Percentiles rank a stretch among this genome's conserved stretches.
phyloP scores from a whole-genome alignment of 768 basidiomycete genomes.

The Pluteus cervinus region DNA sequence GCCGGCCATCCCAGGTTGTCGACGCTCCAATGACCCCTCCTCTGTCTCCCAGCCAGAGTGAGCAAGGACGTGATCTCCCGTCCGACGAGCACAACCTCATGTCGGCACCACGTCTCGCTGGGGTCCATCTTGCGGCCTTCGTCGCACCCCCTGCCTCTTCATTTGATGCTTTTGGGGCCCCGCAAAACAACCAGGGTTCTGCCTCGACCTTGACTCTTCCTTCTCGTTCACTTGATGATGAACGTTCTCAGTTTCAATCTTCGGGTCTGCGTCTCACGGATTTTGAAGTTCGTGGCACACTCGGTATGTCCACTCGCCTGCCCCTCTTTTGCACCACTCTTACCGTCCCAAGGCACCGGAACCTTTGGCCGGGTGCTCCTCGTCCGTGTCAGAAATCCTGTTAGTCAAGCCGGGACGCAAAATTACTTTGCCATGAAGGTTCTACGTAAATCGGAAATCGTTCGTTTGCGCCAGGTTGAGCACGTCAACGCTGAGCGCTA shows the following conservation, averaged over 20 bases:
- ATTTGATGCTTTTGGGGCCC: too few species aligned
- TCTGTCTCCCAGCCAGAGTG: slow-evolving; percentile 52
- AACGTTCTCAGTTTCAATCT: slow-evolving; percentile 55
- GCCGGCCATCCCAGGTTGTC: slow-evolving; percentile 33
- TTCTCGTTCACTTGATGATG: slow-evolving; percentile 60
- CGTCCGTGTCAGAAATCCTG: slow-evolving; percentile 63
- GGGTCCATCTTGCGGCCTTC: slow-evolving; percentile 12
- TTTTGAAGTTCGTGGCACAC: slow-evolving; percentile 75
- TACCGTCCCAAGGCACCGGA: slow-evolving; percentile 67
- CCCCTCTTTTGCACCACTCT: slow-evolving; percentile 2
- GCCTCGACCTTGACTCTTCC: slow-evolving; percentile 29
- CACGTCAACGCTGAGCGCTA: slow-evolving; percentile 96
- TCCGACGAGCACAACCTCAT: slow-evolving; percentile 22
- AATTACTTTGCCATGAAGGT: slow-evolving; percentile 86
- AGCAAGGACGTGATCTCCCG: too few species aligned
- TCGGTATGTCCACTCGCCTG: slow-evolving; percentile 42
- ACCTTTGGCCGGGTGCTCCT: slow-evolving; percentile 94
- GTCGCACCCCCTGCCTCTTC: slow-evolving; percentile 2
- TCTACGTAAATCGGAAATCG: slow-evolving; percentile 78
- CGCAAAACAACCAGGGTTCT: slow-evolving; percentile 11
- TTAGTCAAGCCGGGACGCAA: slow-evolving; percentile 40
- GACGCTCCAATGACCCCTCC: slow-evolving; percentile 68
- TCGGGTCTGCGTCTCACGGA: slow-evolving; percentile 64
- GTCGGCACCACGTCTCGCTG: slow-evolving; percentile 32
- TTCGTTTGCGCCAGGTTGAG: slow-evolving; percentile 90